Conservation (phyloP, 1,139 yeast genomes). For the Blastobotrys niveus region DNA sequence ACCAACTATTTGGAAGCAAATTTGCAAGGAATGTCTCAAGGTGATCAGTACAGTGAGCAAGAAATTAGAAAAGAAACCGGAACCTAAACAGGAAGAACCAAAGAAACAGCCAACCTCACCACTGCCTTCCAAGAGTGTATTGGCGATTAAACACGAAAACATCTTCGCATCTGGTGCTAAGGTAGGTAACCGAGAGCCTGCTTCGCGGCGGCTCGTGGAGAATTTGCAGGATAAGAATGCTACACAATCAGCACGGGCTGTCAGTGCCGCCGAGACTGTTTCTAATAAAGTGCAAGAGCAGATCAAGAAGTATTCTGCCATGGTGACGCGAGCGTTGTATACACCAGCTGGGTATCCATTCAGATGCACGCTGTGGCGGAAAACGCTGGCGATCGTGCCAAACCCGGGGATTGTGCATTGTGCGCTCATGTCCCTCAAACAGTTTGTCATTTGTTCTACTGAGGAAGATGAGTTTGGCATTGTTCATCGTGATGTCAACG, state of each 20-base stretch:
- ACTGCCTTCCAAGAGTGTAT: constrained; percentile 11
- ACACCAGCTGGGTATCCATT: constrained; percentile 25
- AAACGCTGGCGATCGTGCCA: constrained; percentile 25
- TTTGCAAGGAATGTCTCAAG: constrained; percentile 23
- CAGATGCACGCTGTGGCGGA: constrained; percentile 32
- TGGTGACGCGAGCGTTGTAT: constrained; percentile 17
- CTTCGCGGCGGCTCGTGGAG: constrained; percentile 18
- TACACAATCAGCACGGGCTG: constrained; percentile 20
- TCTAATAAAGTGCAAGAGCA: constrained; percentile 4
- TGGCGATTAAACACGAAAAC: constrained; percentile 19
- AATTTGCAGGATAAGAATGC: constrained; percentile 29
- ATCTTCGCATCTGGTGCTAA: constrained; percentile 14
- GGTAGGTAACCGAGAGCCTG: constrained; percentile 9
- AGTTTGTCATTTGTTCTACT: constrained; percentile 29
- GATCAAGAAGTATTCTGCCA: constrained; percentile 15
- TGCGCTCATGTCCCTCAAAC: constrained; percentile 29
- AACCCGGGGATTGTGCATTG: constrained; percentile 26
- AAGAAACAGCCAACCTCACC: constrained; percentile 9
- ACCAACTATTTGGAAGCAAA: constrained; percentile 25
- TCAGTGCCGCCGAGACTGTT: constrained; percentile 14
- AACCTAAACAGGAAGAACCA: background rate
- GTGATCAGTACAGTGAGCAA: constrained; percentile 19
- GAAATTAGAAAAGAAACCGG: constrained; percentile 16
- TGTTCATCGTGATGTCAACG: constrained; percentile 38
- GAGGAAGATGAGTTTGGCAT: constrained; percentile 37